Evolutionary conservation across 495 filamentous ascomycete species (phyloP).

Genomic region (Xylaria acuta): DNA sequence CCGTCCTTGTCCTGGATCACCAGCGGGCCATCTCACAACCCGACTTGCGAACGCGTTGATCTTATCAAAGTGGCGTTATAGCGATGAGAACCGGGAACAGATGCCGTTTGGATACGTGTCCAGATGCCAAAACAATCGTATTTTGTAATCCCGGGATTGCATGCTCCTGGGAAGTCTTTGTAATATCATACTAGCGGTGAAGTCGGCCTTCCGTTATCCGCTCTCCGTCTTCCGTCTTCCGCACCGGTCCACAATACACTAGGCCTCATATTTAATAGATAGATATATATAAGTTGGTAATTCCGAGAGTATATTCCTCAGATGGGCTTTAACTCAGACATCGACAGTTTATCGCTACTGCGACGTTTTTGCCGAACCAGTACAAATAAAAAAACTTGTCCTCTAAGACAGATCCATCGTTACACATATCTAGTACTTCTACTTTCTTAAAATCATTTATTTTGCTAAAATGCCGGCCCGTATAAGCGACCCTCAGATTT

Average conservation of each 20-base stretch:
- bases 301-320: neutral
- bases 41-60: constrained; percentile 19
- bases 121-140: neutral
- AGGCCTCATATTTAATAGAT: neutral
- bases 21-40: constrained; percentile 8
- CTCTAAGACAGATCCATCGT: neutral
- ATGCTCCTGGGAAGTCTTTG: neutral
- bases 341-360: neutral
- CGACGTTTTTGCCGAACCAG: neutral
- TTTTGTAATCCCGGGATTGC: neutral
- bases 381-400: neutral
- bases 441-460: no score
- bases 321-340: neutral
- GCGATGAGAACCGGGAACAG: neutral
- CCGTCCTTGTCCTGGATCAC: constrained; percentile 7
- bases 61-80: constrained; percentile 2
- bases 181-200: neutral
- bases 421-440: neutral
- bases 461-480: neutral
- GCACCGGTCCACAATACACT: neutral
- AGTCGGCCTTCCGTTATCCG: neutral
- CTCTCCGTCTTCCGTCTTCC: constrained; percentile 13
- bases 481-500: neutral
- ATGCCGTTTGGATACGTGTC: neutral
- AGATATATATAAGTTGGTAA: neutral